These are phyloP conservation scores for Stachybotrys elegans DNA, from an alignment of 2,329 filamentous ascomycete genomes.

Conservation along the genomic window DNA sequence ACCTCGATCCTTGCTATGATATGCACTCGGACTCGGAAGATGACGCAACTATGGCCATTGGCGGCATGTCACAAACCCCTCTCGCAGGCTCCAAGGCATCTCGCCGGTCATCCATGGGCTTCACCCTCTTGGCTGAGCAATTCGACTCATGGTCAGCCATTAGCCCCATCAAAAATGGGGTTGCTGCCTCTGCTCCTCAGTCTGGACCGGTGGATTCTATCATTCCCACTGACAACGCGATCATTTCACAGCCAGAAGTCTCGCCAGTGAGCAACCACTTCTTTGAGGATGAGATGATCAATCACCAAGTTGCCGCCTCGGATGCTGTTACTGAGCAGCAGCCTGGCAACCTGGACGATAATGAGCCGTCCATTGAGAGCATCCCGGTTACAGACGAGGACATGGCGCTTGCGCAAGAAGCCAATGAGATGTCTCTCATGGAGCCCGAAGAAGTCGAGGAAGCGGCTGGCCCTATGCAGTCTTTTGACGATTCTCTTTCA, in stretches of 20 bases:
- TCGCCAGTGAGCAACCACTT: constrained; percentile 43
- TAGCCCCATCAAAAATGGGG: constrained; percentile 44
- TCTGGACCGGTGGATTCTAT: background rate
- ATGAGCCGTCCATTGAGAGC: constrained; percentile 35
- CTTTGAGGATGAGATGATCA: constrained; percentile 63
- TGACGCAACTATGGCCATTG: constrained; percentile 30
- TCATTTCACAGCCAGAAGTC: constrained; percentile 18
- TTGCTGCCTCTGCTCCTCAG: too few species aligned
- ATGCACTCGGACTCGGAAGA: constrained; percentile 52
- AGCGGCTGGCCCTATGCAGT: constrained; percentile 19
- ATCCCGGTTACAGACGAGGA: constrained; percentile 50
- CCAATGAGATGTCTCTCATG: constrained; percentile 54
- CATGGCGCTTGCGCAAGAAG: constrained; percentile 51
- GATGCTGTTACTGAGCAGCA: constrained; percentile 12
- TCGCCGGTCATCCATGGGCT: constrained; percentile 38
- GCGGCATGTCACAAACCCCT: constrained; percentile 36
- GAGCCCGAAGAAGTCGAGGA: constrained; percentile 36
- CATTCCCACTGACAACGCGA: too few species aligned
- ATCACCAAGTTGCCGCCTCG: constrained; percentile 24
- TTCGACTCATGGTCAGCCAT: constrained; percentile 58
- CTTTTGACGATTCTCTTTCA: constrained; percentile 47
- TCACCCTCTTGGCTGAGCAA: constrained; percentile 59
- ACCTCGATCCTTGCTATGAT: constrained; percentile 37
- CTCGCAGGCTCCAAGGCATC: constrained; percentile 10
- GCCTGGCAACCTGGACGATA: constrained; percentile 3